Percentiles rank a stretch among this genome's conserved stretches.
These are phyloP conservation scores for Suillus americanus DNA, from an alignment of 768 basidiomycete genomes.

Conservation along the genomic window DNA sequence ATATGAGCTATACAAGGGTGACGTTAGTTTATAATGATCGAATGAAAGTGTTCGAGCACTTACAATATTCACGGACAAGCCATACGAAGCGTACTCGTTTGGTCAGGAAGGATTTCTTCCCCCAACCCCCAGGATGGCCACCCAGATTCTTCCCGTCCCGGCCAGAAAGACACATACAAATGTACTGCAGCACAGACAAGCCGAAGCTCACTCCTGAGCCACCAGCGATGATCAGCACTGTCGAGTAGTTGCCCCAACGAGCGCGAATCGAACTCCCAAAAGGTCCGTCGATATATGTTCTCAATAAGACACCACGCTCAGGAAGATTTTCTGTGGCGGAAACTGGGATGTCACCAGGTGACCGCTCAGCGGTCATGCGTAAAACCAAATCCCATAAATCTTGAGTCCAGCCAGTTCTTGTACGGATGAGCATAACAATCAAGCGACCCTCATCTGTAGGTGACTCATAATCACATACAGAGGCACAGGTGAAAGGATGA, in stretches of 20 bases:
- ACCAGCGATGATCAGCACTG: constrained; percentile 63
- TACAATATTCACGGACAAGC: constrained; percentile 75
- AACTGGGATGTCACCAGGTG: constrained; percentile 24
- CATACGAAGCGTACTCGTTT: constrained; percentile 70
- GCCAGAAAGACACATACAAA: constrained; percentile 57
- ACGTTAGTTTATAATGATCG: not conserved
- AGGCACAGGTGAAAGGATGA: constrained; percentile 75
- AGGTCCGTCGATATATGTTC: constrained; percentile 65
- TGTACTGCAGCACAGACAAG: constrained; percentile 60
- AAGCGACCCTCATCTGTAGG: constrained; percentile 47
- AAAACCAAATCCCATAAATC: constrained; percentile 59
- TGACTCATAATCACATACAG: constrained; percentile 51
- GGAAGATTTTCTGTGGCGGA: constrained; percentile 29
- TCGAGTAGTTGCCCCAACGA: constrained; percentile 58
- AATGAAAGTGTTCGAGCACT: constrained; percentile 25
- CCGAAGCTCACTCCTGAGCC: constrained; percentile 80
- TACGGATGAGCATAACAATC: constrained; percentile 67
- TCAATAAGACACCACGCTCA: constrained; percentile 47
- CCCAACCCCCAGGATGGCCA: constrained; percentile 44
- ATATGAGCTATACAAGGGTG: constrained; percentile 53
- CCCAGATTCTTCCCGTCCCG: constrained; percentile 51
- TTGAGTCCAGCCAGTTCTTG: constrained; percentile 68
- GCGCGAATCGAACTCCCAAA: constrained; percentile 64
- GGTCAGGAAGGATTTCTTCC: constrained; percentile 40
- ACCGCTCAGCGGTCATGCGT: constrained; percentile 34